Conservation (phyloP, 2,329 filamentous ascomycete species). For the Hyphodiscus sp. region DNA sequence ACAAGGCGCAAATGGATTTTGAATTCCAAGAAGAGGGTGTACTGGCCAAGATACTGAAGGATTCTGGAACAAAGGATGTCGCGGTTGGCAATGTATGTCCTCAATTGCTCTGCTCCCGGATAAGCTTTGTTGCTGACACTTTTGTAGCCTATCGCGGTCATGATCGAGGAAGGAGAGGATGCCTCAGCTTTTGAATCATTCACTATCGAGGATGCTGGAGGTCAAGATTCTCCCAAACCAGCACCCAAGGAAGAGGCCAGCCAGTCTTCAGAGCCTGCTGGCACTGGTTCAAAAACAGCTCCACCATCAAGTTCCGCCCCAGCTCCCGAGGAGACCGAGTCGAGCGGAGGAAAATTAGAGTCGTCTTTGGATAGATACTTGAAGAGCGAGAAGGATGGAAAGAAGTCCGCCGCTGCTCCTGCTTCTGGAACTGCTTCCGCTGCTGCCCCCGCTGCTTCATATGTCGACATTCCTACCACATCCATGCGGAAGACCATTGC, state of each 20-base stretch:
- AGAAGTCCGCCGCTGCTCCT: slow-evolving; percentile 71
- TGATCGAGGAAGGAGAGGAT: slow-evolving; percentile 88
- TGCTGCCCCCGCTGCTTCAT: slow-evolving; percentile 59
- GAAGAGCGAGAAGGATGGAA: slow-evolving; percentile 82
- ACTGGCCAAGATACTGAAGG: slow-evolving; percentile 88
- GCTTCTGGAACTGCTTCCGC: slow-evolving; percentile 38
- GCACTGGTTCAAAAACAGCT: slow-evolving; percentile 51
- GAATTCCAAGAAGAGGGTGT: slow-evolving; percentile 98
- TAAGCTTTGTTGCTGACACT: slow-evolving; percentile 25
- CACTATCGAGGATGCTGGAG: slow-evolving; percentile 82
- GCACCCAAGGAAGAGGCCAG: slow-evolving; percentile 56
- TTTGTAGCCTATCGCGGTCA: slow-evolving; percentile 81
- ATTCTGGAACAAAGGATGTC: slow-evolving; percentile 89
- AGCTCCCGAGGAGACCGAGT: slow-evolving; percentile 62
- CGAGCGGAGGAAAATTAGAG: slow-evolving; percentile 71
- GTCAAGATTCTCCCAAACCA: slow-evolving; percentile 57
- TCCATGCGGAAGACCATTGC: slow-evolving; percentile 99
- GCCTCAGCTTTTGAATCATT: slow-evolving; percentile 84
- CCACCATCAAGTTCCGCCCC: slow-evolving; percentile 56
- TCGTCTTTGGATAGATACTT: slow-evolving; percentile 77
- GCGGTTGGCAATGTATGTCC: slow-evolving; percentile 83
- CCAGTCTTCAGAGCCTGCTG: slow-evolving; percentile 54
- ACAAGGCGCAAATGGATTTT: slow-evolving; percentile 99
- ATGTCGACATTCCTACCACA: slow-evolving; percentile 76
- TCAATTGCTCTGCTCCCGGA: slow-evolving; percentile 16